Evolutionary conservation across 73 alveolate genomes (phyloP), one percentile per base, ranked within the genome.

Genomic region (Durusdinium trenchii): DNA sequence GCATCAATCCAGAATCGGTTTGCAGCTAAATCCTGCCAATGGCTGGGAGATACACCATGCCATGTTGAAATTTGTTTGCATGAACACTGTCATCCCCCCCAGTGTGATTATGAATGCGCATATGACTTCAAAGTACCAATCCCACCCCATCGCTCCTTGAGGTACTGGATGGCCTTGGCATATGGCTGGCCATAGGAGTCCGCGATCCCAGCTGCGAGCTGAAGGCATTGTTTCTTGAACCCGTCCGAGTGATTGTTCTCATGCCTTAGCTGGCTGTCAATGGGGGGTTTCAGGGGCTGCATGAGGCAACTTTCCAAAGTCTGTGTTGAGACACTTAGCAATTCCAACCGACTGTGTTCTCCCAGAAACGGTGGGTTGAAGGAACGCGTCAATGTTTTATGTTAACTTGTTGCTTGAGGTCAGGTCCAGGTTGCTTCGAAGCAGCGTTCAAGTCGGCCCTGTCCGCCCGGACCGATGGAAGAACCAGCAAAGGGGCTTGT

Each of bases 181-280:
- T 76, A 76, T 14, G 61, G 18, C 23, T 40, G 60, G 3, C 86
- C 86, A 76, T 76, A 76, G 54, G 86, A 42, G 5, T 76, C 86
- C 0, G 18, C 10, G n/a, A 76, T 76, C 14, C 86, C 86, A 43
- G 54, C 45, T 43, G 86, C 86, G 38, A 76, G 60, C 6, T 7
- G 60, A 14, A 42, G 28, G 60, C 86, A 76, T 10, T 43, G 60
- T 43, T 76, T 76, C 86, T 40, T 43, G 60, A 76, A 76, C 60
- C 60, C 54, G 14, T 40, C 86, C 3, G 60, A 40, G 45, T 76
- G 86, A 18, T 76, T 76, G 86, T 76, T 76, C 9, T 18, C 61
- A 42, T 76, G 86, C 86, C 86, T 76, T 36, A 69, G 82, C 50
- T n/a, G n/a, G n/a, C n/a, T n/a, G n/a, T n/a, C n/a, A n/a, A n/a